Percentiles rank a stretch among this genome's conserved stretches.
These are phyloP conservation scores for Nicotiana tomentosiformis DNA, from an alignment of 257 asterid species.

Conservation along the genomic window DNA sequence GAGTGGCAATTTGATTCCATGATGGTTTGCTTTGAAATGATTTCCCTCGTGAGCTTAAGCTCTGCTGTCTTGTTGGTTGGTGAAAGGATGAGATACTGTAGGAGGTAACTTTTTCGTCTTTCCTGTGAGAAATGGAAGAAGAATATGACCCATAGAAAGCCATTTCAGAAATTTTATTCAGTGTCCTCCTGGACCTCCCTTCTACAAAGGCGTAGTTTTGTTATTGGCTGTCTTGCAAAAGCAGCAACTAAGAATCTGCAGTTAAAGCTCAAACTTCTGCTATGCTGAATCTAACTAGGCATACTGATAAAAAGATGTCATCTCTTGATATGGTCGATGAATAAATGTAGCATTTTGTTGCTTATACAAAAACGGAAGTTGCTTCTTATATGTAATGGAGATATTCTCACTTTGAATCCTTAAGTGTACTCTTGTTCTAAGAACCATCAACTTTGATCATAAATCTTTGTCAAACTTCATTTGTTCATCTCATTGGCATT, in stretches of 20 bases:
- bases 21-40: not conserved
- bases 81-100: not conserved
- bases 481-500: too few relatives aligned
- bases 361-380: too few relatives aligned
- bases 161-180: not conserved
- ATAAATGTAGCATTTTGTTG: not conserved
- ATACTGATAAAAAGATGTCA: not conserved
- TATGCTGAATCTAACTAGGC: not conserved
- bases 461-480: too few relatives aligned
- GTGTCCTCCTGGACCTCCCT: not conserved
- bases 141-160: not conserved
- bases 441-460: too few relatives aligned
- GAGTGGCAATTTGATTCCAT: constrained; percentile 1
- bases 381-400: too few relatives aligned
- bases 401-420: too few relatives aligned
- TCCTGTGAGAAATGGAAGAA: not conserved
- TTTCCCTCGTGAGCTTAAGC: not conserved
- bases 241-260: not conserved
- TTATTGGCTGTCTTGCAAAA: not conserved
- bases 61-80: not conserved
- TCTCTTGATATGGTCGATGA: not conserved
- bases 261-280: not conserved
- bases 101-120: not conserved
- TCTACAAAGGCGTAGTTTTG: not conserved
- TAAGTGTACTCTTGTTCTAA: too few relatives aligned